Base-by-base conservation (phyloP, 1,139 yeast species). In the Nadsonia commutata region DNA sequence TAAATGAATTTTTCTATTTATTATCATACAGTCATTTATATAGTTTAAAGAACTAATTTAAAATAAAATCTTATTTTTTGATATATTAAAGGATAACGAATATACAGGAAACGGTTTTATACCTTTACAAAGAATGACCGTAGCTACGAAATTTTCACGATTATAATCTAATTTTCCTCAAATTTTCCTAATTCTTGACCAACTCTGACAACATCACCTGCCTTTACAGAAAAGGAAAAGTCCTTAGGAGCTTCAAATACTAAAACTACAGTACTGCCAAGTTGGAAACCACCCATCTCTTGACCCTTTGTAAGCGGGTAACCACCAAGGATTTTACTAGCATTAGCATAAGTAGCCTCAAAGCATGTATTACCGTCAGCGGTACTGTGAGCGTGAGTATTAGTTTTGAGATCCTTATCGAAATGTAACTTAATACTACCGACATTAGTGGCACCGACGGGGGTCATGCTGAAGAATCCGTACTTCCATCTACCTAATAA, bases 371-470 rank as follows among this genome's bases (percentile, higher is more conserved):
- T 78, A 27, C 33, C 33, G n/a, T 27, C 33, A 27, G 33, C 33
- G 16, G 8, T 27, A 27, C 16, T 27, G 16, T 27, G 33, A 9
- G 33, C 8, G n/a, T 13, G 33, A 42, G 76, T 78, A 59, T 93
- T 93, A 3, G 98, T 93, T 45, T 80, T 75, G 56, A 93, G 72
- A 56, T 85, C 90, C 63, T 82, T 80, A 64, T 93, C 99, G 56
- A 93, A 93, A 58, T 88, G 85, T 50, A 93, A 74, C 47, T 82
- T 78, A 52, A 93, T 90, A 55, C 94, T 81, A 18, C 99, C 99
- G 36, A 93, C 99, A 61, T 93, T 93, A 5, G 98, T 93, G 22
- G 99, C 99, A 21, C 99, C 99, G 9, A 93, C 98, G 0, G 98
- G 97, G 2, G 95, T 88, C 99, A 93, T 93, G 49, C 94, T 81